These are phyloP conservation scores for Phytophthora idaei DNA, from an alignment of 352 stramenopile species.

Conservation along the genomic window DNA sequence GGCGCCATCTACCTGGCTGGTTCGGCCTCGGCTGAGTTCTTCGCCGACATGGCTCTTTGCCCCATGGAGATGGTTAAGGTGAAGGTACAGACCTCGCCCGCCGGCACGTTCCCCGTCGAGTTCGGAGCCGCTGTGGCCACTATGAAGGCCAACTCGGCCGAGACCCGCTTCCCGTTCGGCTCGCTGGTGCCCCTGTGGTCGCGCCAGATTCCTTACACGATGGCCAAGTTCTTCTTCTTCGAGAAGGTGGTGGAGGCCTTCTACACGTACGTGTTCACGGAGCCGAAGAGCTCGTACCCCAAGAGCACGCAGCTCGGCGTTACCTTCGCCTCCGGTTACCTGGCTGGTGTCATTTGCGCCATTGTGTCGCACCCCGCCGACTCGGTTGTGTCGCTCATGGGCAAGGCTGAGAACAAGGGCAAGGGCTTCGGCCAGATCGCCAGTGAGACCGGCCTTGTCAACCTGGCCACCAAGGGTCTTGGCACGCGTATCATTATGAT, in stretches of 20 bases:
- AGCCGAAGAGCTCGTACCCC: slow-evolving; percentile 91
- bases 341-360: slow-evolving; percentile 98
- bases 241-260: slow-evolving; percentile 90
- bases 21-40: slow-evolving; percentile 94
- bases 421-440: slow-evolving; percentile 91
- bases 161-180: slow-evolving; percentile 92
- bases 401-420: slow-evolving; percentile 91
- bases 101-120: slow-evolving; percentile 89
- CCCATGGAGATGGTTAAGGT: slow-evolving; percentile 97
- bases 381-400: slow-evolving; percentile 98
- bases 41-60: slow-evolving; percentile 93
- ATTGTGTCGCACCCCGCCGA: slow-evolving; percentile 99
- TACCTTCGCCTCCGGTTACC: slow-evolving; percentile 97
- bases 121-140: slow-evolving; percentile 85
- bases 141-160: slow-evolving; percentile 89
- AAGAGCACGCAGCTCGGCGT: slow-evolving; percentile 96
- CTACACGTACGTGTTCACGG: slow-evolving; percentile 91
- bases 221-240: slow-evolving; percentile 99
- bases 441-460: slow-evolving; percentile 74
- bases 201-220: slow-evolving; percentile 98
- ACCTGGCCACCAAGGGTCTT: slow-evolving; percentile 89
- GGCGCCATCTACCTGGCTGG: slow-evolving; percentile 92
- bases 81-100: slow-evolving; percentile 92
- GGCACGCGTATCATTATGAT: slow-evolving; percentile 96
- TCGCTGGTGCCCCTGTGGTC: slow-evolving; percentile 91